phyloP scores from a whole-genome alignment of 306 rosid genomes.

The Dalbergia oliveri region DNA sequence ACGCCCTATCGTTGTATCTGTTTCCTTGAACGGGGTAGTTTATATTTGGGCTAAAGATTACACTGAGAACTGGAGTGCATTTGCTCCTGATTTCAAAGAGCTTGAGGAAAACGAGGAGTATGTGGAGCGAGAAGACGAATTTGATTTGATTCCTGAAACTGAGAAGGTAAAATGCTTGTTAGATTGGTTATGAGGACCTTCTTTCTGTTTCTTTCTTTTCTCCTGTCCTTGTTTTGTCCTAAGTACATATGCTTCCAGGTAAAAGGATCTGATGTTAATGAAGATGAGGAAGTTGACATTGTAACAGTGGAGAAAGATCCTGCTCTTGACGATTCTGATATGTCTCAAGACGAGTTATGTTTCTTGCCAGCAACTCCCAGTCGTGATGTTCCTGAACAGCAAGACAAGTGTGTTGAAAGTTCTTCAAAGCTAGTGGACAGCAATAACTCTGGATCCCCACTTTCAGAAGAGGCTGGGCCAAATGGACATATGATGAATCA shows the following conservation, averaged over 20 bases:
- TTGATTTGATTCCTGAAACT: constrained; percentile 90
- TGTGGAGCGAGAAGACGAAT: constrained; percentile 93
- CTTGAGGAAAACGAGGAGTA: constrained; percentile 98
- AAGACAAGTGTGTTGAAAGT: constrained; percentile 75
- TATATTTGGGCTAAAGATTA: constrained; percentile 99
- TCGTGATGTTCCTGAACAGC: constrained; percentile 74
- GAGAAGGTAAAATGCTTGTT: constrained; percentile 70
- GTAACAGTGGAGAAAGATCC: constrained; percentile 78
- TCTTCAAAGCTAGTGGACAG: constrained; percentile 77
- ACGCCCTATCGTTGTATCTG: constrained; percentile 92
- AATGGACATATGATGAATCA: constrained; percentile 74
- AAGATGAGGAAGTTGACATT: constrained; percentile 93
- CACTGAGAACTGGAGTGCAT: constrained; percentile 99
- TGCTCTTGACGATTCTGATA: constrained; percentile 89
- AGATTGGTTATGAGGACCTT: constrained; percentile 21
- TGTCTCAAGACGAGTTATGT: constrained; percentile 88
- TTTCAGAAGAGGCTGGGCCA: constrained; percentile 86
- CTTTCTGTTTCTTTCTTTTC: background rate
- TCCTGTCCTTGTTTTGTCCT: constrained; percentile 11
- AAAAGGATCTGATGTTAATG: constrained; percentile 79
- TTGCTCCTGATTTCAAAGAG: constrained; percentile 99
- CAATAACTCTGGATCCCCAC: constrained; percentile 89
- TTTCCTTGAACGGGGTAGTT: constrained; percentile 84
- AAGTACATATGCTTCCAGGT: constrained; percentile 58
- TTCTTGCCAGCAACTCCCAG: constrained; percentile 87